Percentiles rank a stretch among this genome's conserved stretches.
Conservation (phyloP, 1,284 basidiomycete genomes). For the Serendipita sp. region DNA sequence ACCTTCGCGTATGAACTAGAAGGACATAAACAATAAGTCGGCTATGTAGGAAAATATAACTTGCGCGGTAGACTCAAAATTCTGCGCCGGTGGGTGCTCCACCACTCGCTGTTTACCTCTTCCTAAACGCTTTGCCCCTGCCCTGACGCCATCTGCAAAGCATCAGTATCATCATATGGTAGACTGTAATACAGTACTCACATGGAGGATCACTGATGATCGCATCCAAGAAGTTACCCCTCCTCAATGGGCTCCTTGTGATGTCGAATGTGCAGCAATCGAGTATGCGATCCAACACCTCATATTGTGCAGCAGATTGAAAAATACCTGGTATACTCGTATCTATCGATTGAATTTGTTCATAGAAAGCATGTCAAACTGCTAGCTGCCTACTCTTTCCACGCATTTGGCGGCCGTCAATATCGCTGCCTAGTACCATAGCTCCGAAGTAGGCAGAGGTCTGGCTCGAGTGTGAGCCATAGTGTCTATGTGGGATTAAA, state of each 20-base stretch:
- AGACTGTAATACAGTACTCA: constrained; percentile 25
- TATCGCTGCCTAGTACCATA: constrained; percentile 81
- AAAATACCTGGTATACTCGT: constrained; percentile 50
- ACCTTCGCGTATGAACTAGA: neutral
- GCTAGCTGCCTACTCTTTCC: constrained; percentile 51
- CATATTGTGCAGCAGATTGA: constrained; percentile 77
- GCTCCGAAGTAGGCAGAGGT: constrained; percentile 82
- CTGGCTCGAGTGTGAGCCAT: constrained; percentile 24
- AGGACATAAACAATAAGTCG: neutral
- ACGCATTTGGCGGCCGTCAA: constrained; percentile 92
- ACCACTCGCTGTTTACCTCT: constrained; percentile 27
- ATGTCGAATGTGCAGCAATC: constrained; percentile 86
- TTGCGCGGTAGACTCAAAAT: constrained; percentile 17
- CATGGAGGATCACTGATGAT: constrained; percentile 91
- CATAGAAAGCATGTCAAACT: neutral
- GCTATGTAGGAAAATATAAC: neutral
- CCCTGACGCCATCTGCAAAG: constrained; percentile 74
- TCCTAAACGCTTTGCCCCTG: constrained; percentile 90
- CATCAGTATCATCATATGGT: neutral
- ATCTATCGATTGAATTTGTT: constrained; percentile 11
- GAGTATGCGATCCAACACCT: constrained; percentile 56
- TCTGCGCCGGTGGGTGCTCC: constrained; percentile 16
- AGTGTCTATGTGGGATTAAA: neutral
- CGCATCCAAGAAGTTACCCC: constrained; percentile 82
- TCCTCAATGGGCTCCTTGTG: constrained; percentile 78